These are phyloP conservation scores for Camelina laxa DNA, from an alignment of 345 rosid species.

Conservation along the genomic window DNA sequence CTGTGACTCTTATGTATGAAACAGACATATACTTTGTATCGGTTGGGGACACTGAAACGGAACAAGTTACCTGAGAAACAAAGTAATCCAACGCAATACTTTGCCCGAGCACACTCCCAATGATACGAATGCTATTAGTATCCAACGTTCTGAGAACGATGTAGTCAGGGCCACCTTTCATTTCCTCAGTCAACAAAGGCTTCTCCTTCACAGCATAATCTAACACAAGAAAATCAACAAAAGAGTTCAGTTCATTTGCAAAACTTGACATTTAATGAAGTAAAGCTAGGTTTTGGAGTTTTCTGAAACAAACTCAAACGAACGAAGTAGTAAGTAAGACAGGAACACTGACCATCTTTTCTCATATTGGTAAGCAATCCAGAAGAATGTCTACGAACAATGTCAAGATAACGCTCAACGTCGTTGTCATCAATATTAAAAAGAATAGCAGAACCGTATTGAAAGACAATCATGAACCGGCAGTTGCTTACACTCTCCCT, in stretches of 20 bases:
- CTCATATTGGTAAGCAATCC: constrained; percentile 82
- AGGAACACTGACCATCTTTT: constrained; percentile 66
- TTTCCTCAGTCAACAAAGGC: constrained; percentile 68
- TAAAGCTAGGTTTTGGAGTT: neutral
- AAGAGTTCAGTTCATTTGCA: neutral
- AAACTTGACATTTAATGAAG: constrained; percentile 2
- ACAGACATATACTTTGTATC: constrained; percentile 8
- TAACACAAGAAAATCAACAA: constrained; percentile 36
- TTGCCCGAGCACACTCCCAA: constrained; percentile 95
- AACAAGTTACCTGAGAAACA: constrained; percentile 78
- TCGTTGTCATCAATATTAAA: constrained; percentile 80
- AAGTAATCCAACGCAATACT: constrained; percentile 93
- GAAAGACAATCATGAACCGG: constrained; percentile 84
- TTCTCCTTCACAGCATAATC: constrained; percentile 92
- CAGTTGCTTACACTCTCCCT: constrained; percentile 50
- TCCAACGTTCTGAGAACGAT: constrained; percentile 75
- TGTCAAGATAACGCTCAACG: constrained; percentile 64
- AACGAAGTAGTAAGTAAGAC: neutral
- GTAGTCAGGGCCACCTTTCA: constrained; percentile 87
- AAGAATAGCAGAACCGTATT: constrained; percentile 90
- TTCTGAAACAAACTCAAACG: neutral
- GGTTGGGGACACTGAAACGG: constrained; percentile 18
- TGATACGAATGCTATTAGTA: constrained; percentile 80
- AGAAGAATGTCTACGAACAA: constrained; percentile 73
- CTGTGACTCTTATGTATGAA: neutral